Evolutionary conservation across 2,329 filamentous ascomycete genomes (phyloP).

Genomic region (Neonectria magnoliae): DNA sequence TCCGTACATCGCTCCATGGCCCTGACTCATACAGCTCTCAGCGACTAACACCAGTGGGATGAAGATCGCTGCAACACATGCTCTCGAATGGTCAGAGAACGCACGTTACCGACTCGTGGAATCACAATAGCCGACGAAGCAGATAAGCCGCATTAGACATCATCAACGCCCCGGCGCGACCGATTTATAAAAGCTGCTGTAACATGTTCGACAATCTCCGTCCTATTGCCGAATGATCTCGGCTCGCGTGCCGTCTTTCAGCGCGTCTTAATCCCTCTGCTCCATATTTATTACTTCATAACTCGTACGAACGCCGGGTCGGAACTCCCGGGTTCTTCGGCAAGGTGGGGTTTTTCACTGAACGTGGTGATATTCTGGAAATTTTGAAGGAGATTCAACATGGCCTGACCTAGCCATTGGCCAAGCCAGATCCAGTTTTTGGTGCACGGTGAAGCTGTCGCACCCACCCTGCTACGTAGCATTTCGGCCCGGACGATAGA

Average conservation of each 20-base stretch:
- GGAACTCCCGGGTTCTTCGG: conserved; percentile 32
- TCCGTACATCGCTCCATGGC: background rate
- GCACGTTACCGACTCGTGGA: background rate
- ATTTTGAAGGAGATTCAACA: conserved; percentile 25
- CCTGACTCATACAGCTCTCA: background rate
- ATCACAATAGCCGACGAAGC: background rate
- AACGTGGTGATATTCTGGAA: conserved; percentile 40
- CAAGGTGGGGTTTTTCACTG: conserved; percentile 16
- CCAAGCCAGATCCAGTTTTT: conserved; percentile 10
- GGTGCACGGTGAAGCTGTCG: conserved; percentile 4
- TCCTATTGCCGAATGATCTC: conserved; percentile 6
- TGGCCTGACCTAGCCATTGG: conserved; percentile 29
- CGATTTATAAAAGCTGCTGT: background rate
- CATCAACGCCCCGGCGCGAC: background rate
- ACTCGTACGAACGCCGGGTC: conserved; percentile 36
- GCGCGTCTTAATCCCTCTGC: conserved; percentile 9
- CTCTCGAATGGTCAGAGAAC: background rate
- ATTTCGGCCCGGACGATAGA: conserved; percentile 15
- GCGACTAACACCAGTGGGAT: background rate
- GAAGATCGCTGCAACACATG: background rate
- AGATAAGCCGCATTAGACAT: background rate
- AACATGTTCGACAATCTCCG: background rate
- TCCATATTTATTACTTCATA: conserved; percentile 10
- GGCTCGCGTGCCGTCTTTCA: background rate
- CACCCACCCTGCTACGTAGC: background rate